Percentiles rank a stretch among this genome's conserved stretches.
Evolutionary conservation across 495 filamentous ascomycete genomes (phyloP).

Genomic region (Amphirosellinia nigrospora): DNA sequence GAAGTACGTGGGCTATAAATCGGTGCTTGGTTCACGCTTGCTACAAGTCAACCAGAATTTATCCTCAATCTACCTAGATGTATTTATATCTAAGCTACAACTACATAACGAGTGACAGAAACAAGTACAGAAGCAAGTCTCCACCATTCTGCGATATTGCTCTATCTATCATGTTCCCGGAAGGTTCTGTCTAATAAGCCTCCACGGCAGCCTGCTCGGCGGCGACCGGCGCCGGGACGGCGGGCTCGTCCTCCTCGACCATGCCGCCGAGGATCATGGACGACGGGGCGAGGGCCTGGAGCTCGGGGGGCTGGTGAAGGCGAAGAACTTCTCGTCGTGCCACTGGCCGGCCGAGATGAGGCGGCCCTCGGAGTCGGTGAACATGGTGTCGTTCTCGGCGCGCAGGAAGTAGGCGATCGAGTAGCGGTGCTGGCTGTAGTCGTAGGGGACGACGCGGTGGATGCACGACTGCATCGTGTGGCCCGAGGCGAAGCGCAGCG

Average conservation of each 20-base stretch:
- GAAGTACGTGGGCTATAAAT: no score
- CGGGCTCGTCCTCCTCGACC: constrained; percentile 47
- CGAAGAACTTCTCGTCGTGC: constrained; percentile 65
- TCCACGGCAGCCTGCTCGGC: constrained; percentile 6
- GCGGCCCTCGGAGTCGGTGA: constrained; percentile 57
- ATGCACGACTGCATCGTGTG: constrained; percentile 59
- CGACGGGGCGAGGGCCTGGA: constrained; percentile 50
- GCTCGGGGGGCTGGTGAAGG: constrained; percentile 54
- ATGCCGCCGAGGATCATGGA: constrained; percentile 54
- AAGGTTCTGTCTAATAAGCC: constrained; percentile 21
- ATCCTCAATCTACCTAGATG: background rate
- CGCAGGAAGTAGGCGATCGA: constrained; percentile 65
- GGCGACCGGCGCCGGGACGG: constrained; percentile 14
- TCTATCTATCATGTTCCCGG: background rate
- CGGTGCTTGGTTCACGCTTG: background rate
- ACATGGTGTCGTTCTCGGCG: constrained; percentile 58
- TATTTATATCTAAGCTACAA: constrained; percentile 17
- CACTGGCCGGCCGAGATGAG: constrained; percentile 57
- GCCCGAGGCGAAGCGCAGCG: constrained; percentile 57
- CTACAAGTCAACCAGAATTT: background rate
- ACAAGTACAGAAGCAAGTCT: background rate
- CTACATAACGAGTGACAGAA: constrained; percentile 18
- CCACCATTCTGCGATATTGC: background rate
- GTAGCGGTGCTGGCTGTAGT: constrained; percentile 58
- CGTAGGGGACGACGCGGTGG: constrained; percentile 61